A percentile compares a stretch with the other conserved stretches of the same genome.
Evolutionary conservation across 257 asterid species (phyloP).

Genomic region (Solanum paucissectum): DNA sequence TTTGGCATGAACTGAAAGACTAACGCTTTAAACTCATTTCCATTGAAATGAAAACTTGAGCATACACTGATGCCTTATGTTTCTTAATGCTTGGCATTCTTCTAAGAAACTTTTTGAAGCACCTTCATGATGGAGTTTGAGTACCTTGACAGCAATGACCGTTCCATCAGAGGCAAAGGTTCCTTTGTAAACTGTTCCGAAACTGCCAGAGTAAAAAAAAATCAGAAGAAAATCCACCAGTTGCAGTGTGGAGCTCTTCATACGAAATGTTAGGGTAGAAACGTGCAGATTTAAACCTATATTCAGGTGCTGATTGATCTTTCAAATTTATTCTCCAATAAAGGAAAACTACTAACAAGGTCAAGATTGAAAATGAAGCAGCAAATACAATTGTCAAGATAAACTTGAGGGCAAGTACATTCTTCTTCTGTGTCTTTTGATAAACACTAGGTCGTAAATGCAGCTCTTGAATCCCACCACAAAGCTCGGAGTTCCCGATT

Average conservation of each 20-base stretch:
- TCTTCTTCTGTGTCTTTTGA: neutral
- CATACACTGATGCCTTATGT: constrained; percentile 15
- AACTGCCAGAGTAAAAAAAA: constrained; percentile 27
- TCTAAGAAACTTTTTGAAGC: constrained; percentile 38
- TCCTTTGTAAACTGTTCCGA: constrained; percentile 33
- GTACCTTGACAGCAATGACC: constrained; percentile 31
- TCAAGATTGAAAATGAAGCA: constrained; percentile 9
- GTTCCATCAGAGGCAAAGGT: constrained; percentile 18
- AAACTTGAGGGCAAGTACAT: neutral
- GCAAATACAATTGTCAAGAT: neutral
- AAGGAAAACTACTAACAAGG: constrained; percentile 16
- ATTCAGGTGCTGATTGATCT: neutral
- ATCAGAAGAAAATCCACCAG: constrained; percentile 21
- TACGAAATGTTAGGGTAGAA: constrained; percentile 20
- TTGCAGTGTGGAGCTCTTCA: constrained; percentile 24
- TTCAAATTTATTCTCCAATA: constrained; percentile 3
- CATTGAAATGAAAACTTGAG: too few species aligned
- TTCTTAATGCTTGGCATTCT: constrained; percentile 38
- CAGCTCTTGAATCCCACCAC: constrained; percentile 27
- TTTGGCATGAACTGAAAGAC: too few species aligned
- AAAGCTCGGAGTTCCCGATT: constrained; percentile 18
- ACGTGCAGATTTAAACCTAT: neutral
- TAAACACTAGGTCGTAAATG: constrained; percentile 17
- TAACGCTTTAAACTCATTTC: too few species aligned
- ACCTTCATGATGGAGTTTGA: constrained; percentile 24